Conservation (phyloP, 176 grass and related monocot genomes). For the Raddia guianensis region DNA sequence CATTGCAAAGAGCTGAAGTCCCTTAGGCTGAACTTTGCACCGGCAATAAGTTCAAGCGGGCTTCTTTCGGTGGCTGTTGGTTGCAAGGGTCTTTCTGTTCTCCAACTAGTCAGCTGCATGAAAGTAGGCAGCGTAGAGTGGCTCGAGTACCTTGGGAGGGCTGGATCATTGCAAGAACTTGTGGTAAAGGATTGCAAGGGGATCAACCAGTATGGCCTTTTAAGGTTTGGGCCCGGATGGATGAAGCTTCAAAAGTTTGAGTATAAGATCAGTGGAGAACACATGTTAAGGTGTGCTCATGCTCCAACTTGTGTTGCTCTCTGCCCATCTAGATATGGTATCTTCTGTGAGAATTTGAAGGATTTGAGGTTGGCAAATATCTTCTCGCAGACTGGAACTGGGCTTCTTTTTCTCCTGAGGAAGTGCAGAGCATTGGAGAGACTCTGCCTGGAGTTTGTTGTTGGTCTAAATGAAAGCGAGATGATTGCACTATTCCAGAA, state of each 20-base stretch:
- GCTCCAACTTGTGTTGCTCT: not conserved
- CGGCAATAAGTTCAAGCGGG: constrained; percentile 50
- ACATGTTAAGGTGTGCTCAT: constrained; percentile 1
- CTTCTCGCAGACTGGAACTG: constrained; percentile 33
- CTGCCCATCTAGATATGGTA: constrained; percentile 29
- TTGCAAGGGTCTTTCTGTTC: constrained; percentile 57
- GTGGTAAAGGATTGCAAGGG: constrained; percentile 57
- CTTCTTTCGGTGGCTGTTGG: constrained; percentile 56
- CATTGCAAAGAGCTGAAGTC: constrained; percentile 52
- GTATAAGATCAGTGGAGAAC: constrained; percentile 56
- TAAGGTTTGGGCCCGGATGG: constrained; percentile 64
- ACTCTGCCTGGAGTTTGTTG: constrained; percentile 46
- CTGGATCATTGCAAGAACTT: constrained; percentile 57
- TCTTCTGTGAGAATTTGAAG: constrained; percentile 42
- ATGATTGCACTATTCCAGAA: constrained; percentile 51
- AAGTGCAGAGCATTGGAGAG: constrained; percentile 50
- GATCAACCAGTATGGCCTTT: constrained; percentile 59
- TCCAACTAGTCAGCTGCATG: constrained; percentile 62
- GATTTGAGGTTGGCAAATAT: constrained; percentile 54
- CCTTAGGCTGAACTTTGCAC: constrained; percentile 53
- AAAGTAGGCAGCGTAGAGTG: constrained; percentile 55
- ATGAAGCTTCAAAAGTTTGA: constrained; percentile 61
- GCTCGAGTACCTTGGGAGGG: constrained; percentile 64
- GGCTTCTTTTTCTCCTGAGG: constrained; percentile 41
- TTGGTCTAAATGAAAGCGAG: constrained; percentile 46